A percentile compares a stretch with the other conserved stretches of the same genome.
phyloP scores from a whole-genome alignment of 768 basidiomycete genomes.

The Leucosporidium yakuticum region DNA sequence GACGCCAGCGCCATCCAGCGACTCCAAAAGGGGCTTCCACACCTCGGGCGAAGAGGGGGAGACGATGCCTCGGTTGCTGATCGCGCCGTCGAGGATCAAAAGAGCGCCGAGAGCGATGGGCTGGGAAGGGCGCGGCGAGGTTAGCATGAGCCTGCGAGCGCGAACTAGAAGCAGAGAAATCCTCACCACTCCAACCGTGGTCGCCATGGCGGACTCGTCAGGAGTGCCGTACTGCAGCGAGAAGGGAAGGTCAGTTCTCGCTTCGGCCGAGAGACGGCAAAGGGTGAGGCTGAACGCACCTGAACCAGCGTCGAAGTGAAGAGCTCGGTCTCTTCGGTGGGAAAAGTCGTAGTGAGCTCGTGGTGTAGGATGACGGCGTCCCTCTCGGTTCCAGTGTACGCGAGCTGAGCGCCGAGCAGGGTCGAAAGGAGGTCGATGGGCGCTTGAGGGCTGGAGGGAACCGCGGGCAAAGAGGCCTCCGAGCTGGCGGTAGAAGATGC shows the following conservation, averaged over 20 bases:
- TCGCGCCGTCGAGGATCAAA: slow-evolving; percentile 60
- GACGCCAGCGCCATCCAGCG: slow-evolving; percentile 51
- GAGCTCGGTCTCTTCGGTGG: slow-evolving; percentile 13
- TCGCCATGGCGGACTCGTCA: slow-evolving; percentile 73
- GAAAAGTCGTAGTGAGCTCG: slow-evolving; percentile 53
- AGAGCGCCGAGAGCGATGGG: slow-evolving; percentile 79
- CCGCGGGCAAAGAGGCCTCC: slow-evolving; percentile 22
- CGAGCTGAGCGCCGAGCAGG: slow-evolving; percentile 64
- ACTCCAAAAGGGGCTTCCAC: slow-evolving; percentile 58
- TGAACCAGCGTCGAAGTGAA: slow-evolving; percentile 31
- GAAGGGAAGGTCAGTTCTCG: slow-evolving; percentile 44
- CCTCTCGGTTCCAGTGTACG: slow-evolving; percentile 63
- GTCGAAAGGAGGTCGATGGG: slow-evolving; percentile 68
- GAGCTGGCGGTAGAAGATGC: slow-evolving; percentile 7
- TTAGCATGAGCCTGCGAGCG: neutral
- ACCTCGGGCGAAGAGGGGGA: slow-evolving; percentile 59
- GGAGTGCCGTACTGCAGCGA: slow-evolving; percentile 55
- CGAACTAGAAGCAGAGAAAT: too few relatives aligned
- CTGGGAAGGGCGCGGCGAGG: slow-evolving; percentile 40
- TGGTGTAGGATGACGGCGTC: slow-evolving; percentile 85
- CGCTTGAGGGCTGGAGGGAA: slow-evolving; percentile 22
- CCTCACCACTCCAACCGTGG: slow-evolving; percentile 61
- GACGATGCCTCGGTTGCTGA: slow-evolving; percentile 39
- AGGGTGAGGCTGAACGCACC: slow-evolving; percentile 15
- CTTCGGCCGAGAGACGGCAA: neutral